Base-by-base conservation (phyloP, 306 rosid species). In the cucumber (Cucumis sativus) region DNA sequence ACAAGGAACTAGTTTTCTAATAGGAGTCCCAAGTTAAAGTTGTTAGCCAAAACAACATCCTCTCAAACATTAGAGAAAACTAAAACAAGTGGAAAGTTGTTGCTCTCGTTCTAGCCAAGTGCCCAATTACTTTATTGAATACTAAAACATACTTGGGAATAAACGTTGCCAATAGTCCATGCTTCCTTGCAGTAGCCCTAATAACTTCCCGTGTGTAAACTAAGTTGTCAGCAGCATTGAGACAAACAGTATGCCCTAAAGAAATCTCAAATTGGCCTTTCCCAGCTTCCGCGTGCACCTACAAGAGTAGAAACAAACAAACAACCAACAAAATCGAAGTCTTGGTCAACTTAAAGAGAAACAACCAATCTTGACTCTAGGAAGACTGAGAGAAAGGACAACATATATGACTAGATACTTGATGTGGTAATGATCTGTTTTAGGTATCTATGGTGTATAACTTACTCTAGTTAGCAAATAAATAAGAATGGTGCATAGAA, bases 221-320 rank as follows among this genome's bases (percentile, higher is more conserved):
- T 79, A 94, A 82, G 88, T 89, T 80, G 86, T 91, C 94, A 15
- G 96, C 95, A 33, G 98, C 89, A 80, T 80, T 56, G 75, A 82
- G 85, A 78, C 95, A 90, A 76, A 52, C n/a, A 15, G 85, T 80
- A 79, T 91, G 85, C 63, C 90, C 91, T 69, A 81, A 66, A 83
- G 80, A 88, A 75, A 94, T 9, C 84, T 94, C 98, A 84, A 87
- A 91, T 83, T 94, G 98, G 57, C 98, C 98, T 79, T 88, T 90
- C 75, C 91, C 98, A 83, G 92, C 79, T 81, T 94, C 98, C 47
- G 96, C 89, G 78, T 94, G 97, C 69, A 94, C 11, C 98, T 93
- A 78, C 69, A 78, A 74, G 69, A 60, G 16, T 60, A 35, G n/a
- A 73, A 62, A 60, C 56, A 61, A 59, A 17, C 18, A 28, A 28